phyloP scores from a whole-genome alignment of 169 alveolate genomes.

The Besnoitia besnoiti region DNA sequence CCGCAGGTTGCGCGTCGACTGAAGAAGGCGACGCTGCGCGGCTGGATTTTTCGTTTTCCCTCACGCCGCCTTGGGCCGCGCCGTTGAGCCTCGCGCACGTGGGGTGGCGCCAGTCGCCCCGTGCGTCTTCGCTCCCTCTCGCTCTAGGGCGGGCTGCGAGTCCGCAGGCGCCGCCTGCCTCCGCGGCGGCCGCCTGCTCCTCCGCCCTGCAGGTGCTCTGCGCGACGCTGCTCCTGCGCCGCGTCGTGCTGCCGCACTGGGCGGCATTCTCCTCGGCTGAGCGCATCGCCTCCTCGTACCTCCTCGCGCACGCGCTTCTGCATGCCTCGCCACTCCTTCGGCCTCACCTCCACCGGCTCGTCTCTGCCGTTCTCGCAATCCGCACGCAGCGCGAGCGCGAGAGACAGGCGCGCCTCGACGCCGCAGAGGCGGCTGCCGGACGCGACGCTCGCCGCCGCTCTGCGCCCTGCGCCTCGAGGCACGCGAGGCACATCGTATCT shows the following conservation, averaged over 20 bases:
- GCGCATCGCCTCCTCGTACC: neutral
- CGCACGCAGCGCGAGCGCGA: no score
- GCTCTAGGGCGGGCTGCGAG: neutral
- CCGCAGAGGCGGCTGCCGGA: no score
- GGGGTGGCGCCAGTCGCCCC: neutral
- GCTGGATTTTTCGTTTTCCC: neutral
- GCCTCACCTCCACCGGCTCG: constrained; percentile 23
- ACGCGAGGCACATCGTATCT: no score
- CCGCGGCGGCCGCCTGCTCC: neutral
- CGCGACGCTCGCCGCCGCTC: no score
- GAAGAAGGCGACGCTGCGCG: neutral
- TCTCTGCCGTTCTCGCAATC: constrained; percentile 15
- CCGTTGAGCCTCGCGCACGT: neutral
- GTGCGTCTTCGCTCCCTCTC: neutral
- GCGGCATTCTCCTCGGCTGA: neutral
- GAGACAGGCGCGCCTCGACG: no score
- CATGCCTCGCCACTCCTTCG: neutral
- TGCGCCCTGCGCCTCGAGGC: no score
- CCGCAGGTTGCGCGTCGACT: no score
- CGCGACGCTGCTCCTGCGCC: constrained; percentile 9
- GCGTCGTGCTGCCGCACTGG: constrained; percentile 16
- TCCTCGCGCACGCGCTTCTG: neutral
- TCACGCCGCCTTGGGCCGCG: constrained; percentile 9
- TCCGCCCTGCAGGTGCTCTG: constrained; percentile 22
- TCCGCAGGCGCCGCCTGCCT: neutral